Evolutionary conservation across 768 basidiomycete species (phyloP), one percentile per base, ranked within the genome.

Genomic region (Tylopilus rubrobrunneus): DNA sequence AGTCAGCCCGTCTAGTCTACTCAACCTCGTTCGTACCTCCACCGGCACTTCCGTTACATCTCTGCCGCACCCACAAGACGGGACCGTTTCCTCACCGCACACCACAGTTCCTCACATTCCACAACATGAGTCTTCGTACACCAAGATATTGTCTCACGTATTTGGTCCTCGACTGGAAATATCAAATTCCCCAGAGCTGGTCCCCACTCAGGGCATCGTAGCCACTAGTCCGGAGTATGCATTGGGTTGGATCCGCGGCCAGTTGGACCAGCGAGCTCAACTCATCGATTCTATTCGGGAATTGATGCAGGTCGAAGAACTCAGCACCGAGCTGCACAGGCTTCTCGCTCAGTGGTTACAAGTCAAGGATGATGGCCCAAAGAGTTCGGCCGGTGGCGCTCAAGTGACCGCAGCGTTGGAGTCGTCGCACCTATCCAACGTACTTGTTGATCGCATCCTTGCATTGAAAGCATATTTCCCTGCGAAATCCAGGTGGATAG

Each of bases 151-250:
- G 51, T 70, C 78, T 7, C 87, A 91, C 52, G 75, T 97, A 33
- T 95, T 98, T 67, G 77, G 74, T 40, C 82, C 85, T 8, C 81
- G 90, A 2, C 75, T 98, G 1, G 86, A 94, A 56, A 79, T 99
- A 54, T 78, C 86, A 63, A 98, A 99, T 71, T 84, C 87, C 4
- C 94, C 92, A 0, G 74, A 80, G 41, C 78, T 88, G 17, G 83
- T 92, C 48, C 66, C 80, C 10, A 70, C 84, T 14, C 81, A 88
- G 53, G 93, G 92, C 11, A 73, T 79, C 43, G 69, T 84, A 43
- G 91, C 92, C 17, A 96, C 94, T 10, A 87, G 81, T n/a, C 97
- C 96, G 2, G 92, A 98, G 67, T 98, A 87, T 65, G 96, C 97
- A 1, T 80, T 98, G 34, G 96, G 97, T 12, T 87, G 93, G 43